Conservation (phyloP, 2,329 filamentous ascomycete genomes). For the Sodiomyces alkalinus region DNA sequence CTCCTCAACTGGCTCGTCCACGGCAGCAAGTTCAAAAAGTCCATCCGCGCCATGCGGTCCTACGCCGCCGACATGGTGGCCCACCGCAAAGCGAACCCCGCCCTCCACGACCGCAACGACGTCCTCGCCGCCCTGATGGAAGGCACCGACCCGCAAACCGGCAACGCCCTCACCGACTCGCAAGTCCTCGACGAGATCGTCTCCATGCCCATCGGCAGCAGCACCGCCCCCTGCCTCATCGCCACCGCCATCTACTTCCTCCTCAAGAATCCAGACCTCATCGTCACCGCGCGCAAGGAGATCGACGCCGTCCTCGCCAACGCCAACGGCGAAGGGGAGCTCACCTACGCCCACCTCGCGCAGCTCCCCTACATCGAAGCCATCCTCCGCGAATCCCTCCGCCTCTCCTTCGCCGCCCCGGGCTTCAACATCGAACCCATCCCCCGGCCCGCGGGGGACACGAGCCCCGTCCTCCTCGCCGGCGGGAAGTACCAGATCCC, state of each 20-base stretch:
- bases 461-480: constrained; percentile 27
- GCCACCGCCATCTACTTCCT: constrained; percentile 33
- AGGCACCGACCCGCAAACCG: constrained; percentile 45
- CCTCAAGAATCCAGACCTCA: constrained; percentile 30
- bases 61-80: constrained; percentile 42
- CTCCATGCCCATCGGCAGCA: constrained; percentile 46
- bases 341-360: constrained; percentile 31
- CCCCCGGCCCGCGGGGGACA: constrained; percentile 21
- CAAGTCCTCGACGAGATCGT: constrained; percentile 55
- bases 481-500: constrained; percentile 33
- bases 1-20: constrained; percentile 37
- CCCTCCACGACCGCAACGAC: constrained; percentile 42
- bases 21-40: constrained; percentile 34
- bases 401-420: constrained; percentile 37
- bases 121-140: constrained; percentile 44
- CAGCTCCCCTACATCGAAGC: constrained; percentile 38
- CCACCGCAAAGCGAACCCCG: constrained; percentile 36
- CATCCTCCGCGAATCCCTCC: constrained; percentile 36
- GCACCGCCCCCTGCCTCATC: constrained; percentile 30
- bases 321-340: constrained; percentile 19
- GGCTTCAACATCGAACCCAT: constrained; percentile 37
- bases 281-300: constrained; percentile 35
- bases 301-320: constrained; percentile 34
- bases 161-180: constrained; percentile 38
- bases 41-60: constrained; percentile 36